Percentiles rank a stretch among this genome's conserved stretches.
Evolutionary conservation across 805 yeast genomes (phyloP).

Genomic region (Naumovozyma dairenensis): DNA sequence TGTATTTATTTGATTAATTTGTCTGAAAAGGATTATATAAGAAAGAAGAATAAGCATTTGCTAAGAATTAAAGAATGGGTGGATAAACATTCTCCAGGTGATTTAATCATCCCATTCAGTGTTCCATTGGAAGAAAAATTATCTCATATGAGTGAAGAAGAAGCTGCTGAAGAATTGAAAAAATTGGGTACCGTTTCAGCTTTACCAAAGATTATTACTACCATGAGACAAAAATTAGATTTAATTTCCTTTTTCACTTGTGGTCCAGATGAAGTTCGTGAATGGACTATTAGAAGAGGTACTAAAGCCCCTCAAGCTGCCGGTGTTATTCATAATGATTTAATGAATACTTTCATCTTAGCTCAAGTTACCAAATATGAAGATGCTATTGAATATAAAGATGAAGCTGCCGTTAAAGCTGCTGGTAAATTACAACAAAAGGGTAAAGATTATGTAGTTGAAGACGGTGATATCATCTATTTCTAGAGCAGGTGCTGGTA

Average conservation of each 20-base stretch:
- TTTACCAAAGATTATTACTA: slow-evolving; percentile 72
- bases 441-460: slow-evolving; percentile 92
- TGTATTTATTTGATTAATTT: slow-evolving; percentile 85
- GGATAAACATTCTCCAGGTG: slow-evolving; percentile 70
- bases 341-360: slow-evolving; percentile 87
- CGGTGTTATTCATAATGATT: slow-evolving; percentile 93
- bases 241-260: slow-evolving; percentile 92
- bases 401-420: slow-evolving; percentile 73
- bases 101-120: slow-evolving; percentile 82
- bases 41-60: slow-evolving; percentile 83
- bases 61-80: slow-evolving; percentile 84
- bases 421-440: slow-evolving; percentile 83
- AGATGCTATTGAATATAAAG: slow-evolving; percentile 67
- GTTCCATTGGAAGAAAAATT: slow-evolving; percentile 88
- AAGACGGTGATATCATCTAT: slow-evolving; percentile 87
- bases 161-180: slow-evolving; percentile 68
- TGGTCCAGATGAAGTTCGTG: slow-evolving; percentile 94
- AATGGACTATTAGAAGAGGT: slow-evolving; percentile 92
- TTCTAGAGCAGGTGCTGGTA: slow-evolving; percentile 94
- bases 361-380: slow-evolving; percentile 86
- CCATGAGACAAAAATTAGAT: slow-evolving; percentile 80
- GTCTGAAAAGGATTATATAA: slow-evolving; percentile 77
- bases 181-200: slow-evolving; percentile 65
- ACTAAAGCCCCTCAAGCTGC: slow-evolving; percentile 98
- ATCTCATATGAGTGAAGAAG: slow-evolving; percentile 78